phyloP scores from a whole-genome alignment of 768 basidiomycete species.

The Cubamyces lactineus region DNA sequence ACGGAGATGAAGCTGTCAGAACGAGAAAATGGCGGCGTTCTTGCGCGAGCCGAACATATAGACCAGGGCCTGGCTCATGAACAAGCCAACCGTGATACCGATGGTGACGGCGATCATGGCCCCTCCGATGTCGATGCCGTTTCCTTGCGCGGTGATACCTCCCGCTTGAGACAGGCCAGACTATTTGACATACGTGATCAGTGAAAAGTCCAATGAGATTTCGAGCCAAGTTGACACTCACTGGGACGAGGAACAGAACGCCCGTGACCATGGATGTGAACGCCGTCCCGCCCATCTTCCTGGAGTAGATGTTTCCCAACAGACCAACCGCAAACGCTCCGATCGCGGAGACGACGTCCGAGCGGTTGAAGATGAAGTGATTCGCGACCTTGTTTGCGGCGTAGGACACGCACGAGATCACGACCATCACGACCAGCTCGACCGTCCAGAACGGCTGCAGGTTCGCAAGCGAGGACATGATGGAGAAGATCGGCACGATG shows the following conservation, averaged over 20 bases:
- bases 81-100: slow-evolving; percentile 87
- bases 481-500: slow-evolving; percentile 76
- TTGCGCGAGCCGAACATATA: slow-evolving; percentile 87
- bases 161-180: slow-evolving; percentile 87
- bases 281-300: slow-evolving; percentile 82
- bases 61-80: slow-evolving; percentile 85
- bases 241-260: slow-evolving; percentile 84
- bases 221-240: slow-evolving; percentile 43
- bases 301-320: slow-evolving; percentile 79
- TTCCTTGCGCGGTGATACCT: slow-evolving; percentile 79
- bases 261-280: slow-evolving; percentile 93
- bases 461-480: slow-evolving; percentile 74
- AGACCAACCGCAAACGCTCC: slow-evolving; percentile 83
- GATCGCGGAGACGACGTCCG: slow-evolving; percentile 83
- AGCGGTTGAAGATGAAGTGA: slow-evolving; percentile 83
- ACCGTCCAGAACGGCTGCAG: slow-evolving; percentile 73
- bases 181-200: slow-evolving; percentile 39
- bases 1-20: slow-evolving; percentile 44
- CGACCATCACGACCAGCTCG: slow-evolving; percentile 81
- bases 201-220: background rate
- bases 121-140: slow-evolving; percentile 81
- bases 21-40: slow-evolving; percentile 84
- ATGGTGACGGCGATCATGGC: slow-evolving; percentile 92
- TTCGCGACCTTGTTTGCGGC: slow-evolving; percentile 82
- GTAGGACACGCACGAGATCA: slow-evolving; percentile 81